Evolutionary conservation across 495 filamentous ascomycete genomes (phyloP).

Genomic region (Aspergillus sclerotioniger): DNA sequence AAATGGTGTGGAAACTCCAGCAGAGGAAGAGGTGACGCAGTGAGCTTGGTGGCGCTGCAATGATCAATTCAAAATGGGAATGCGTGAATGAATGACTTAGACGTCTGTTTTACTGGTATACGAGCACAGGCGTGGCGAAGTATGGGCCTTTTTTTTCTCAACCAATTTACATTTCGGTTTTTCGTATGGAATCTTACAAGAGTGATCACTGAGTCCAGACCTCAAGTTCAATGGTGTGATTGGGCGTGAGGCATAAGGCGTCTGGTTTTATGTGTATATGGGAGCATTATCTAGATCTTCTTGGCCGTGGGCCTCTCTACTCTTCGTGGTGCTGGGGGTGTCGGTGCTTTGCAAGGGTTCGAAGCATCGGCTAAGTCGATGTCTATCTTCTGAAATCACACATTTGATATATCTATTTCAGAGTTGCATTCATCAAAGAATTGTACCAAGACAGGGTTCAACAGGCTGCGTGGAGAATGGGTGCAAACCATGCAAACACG

Average conservation of each 20-base stretch:
- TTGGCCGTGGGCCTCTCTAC: background rate
- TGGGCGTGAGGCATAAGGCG: conserved; percentile 9
- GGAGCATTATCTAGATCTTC: conserved; percentile 8
- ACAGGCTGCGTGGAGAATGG: background rate
- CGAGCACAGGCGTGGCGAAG: conserved; percentile 30
- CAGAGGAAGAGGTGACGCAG: background rate
- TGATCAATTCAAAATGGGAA: background rate
- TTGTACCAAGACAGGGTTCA: background rate
- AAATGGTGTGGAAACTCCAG: conserved; percentile 15
- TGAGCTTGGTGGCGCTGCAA: background rate
- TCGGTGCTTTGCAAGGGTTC: background rate
- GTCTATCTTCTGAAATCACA: background rate
- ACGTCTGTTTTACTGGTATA: background rate
- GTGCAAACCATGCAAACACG: conserved; percentile 44
- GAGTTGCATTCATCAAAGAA: background rate
- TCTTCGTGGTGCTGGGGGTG: background rate
- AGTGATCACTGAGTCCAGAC: conserved; percentile 8
- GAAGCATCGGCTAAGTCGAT: background rate
- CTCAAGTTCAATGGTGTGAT: conserved; percentile 12
- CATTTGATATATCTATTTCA: background rate
- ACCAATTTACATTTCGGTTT: conserved; percentile 7
- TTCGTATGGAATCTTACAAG: conserved; percentile 12
- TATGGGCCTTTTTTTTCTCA: conserved; percentile 17
- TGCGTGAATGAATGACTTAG: background rate
- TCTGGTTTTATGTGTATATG: conserved; percentile 10